Base-by-base conservation (phyloP, 2,329 filamentous ascomycete genomes). In the Clarireedia homoeocarpa region DNA sequence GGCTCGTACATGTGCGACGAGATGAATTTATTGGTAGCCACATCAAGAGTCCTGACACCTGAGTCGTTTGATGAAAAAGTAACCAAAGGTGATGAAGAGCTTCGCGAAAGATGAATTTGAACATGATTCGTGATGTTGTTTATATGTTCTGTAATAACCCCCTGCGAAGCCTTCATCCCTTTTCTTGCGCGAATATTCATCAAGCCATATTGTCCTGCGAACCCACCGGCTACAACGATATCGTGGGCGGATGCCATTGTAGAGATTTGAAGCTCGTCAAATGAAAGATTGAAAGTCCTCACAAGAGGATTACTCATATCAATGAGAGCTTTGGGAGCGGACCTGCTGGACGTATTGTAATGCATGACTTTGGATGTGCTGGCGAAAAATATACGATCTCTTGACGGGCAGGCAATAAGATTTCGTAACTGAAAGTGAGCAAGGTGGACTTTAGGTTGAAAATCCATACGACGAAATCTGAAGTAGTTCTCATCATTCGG, bases 391-490 rank as follows among this genome's bases (percentile, higher is more conserved):
- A 76, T 74, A 44, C 78, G 76, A 6, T 76, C 78, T 34, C 77
- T 74, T 7, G 79, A 80, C 5, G 79, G 74, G 63, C 77, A 78
- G 2, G 80, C 80, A 20, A 87, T 70, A 15, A 85, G 73, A 62
- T 84, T 84, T 45, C 84, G 80, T 12, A 86, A 72, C 65, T 87
- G 84, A 59, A 86, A 86, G 69, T 87, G 84, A n/a, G 80, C 73
- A 17, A 86, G 69, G 58, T 76, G 73, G 24, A 82, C 72, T 51
- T 82, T 73, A 20, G 72, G 73, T 47, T 76, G 73, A 44, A 85
- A 72, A 58, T 79, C 74, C 75, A 83, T 83, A 40, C 72, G 74
- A 42, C 74, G 75, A 65, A 85, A 86, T 51, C 75, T 74, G 64
- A 84, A 84, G 65, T 78, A 84, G 49, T 67, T 64, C 36, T 71